Percentiles rank a stretch among this genome's conserved stretches.
These are phyloP conservation scores for Omphalea diandra DNA, from an alignment of 441 rosid genomes.

Conservation along the genomic window DNA sequence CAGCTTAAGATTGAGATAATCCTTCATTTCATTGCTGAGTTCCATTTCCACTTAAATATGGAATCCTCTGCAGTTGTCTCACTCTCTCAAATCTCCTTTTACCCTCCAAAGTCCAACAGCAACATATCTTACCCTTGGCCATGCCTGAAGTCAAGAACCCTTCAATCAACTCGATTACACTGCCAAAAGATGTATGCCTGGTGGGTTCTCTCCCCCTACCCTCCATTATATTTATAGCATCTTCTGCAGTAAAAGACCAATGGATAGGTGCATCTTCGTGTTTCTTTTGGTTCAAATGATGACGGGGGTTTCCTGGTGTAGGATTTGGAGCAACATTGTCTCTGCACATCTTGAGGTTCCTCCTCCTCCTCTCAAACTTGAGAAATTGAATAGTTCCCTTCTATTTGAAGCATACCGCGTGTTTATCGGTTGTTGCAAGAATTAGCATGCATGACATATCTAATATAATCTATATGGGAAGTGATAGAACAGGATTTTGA, in stretches of 20 bases:
- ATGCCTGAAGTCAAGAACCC: constrained; percentile 25
- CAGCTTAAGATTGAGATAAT: not conserved
- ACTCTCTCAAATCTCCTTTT: constrained; percentile 34
- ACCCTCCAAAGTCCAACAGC: constrained; percentile 31
- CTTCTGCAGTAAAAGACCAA: no score
- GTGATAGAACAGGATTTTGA: no score
- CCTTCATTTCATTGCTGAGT: no score
- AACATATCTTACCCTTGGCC: constrained; percentile 24
- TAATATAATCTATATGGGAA: not conserved
- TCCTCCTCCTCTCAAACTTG: not conserved
- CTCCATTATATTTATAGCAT: not conserved
- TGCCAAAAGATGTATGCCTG: constrained; percentile 87
- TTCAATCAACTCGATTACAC: constrained; percentile 30
- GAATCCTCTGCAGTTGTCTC: constrained; percentile 44
- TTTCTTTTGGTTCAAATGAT: not conserved
- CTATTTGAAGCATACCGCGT: not conserved
- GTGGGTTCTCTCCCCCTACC: constrained; percentile 37
- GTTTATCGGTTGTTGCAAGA: not conserved
- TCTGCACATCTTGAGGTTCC: constrained; percentile 80
- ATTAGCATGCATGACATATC: not conserved
- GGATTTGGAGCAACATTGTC: constrained; percentile 86
- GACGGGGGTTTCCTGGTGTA: constrained; percentile 16
- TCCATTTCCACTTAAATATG: constrained; percentile 17
- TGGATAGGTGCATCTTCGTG: not conserved
- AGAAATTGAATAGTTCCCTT: not conserved